Base-by-base conservation (phyloP, 768 basidiomycete genomes). In the Russula ochroleuca region DNA sequence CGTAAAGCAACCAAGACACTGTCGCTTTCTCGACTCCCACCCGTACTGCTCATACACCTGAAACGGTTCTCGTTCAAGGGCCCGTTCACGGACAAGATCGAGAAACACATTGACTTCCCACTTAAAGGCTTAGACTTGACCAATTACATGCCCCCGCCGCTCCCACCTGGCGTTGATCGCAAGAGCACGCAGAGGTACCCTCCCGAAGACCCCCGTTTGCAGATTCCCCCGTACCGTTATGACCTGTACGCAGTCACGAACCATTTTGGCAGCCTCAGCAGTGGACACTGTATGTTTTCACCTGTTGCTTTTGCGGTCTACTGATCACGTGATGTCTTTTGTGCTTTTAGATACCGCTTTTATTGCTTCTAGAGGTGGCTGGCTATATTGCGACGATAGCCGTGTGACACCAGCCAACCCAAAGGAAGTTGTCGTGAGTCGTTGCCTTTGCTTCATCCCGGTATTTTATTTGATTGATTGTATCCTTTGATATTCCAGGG, bases 161-260 rank as follows among this genome's bases (percentile, higher is more conserved):
- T 90, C 2, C 85, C 88, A 9, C 84, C 87, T 23, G 85, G 85
- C 54, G 80, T 78, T 56, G 83, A 80, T 62, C 76, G 77, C 5
- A 78, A 79, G 11, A 69, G 57, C 51, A 69, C 77, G 71, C 77
- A 80, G 17, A 70, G 72, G 23, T 57, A 61, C 55, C 40, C 49
- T 4, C 59, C 37, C 17, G 85, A 89, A 21, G 94, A 94, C 72
- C 90, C 94, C 1, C 80, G 91, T 21, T 79, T 83, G 19, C 92
- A 94, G 74, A 71, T 85, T n/a, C 92, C 92, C 23, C 94, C 94
- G 2, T 98, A 92, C 73, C 83, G 78, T 68, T 99, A 98, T 73
- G 96, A 99, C 70, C 76, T 98, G 67, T 98, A 97, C 71, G 95
- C 81, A 11, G 94, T 98, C 47, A 96, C 92, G 62, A 98, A 98